Evolutionary conservation across 352 stramenopile species (phyloP).

Genomic region (Globisporangium perplexum): DNA sequence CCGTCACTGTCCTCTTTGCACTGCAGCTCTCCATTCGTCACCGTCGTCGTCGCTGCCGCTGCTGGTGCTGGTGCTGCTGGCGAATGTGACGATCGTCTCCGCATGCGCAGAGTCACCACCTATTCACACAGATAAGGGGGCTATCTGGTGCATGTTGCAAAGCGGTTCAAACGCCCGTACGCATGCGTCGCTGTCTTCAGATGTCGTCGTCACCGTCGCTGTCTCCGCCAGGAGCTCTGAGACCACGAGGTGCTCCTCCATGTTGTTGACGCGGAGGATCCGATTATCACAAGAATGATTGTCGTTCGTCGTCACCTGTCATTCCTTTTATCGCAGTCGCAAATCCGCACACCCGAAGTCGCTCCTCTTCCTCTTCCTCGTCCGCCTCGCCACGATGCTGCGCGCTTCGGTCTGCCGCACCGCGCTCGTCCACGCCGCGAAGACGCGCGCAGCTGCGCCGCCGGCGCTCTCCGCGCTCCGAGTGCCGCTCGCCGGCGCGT

Average conservation of each 20-base stretch:
- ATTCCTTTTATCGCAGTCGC: neutral
- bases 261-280: neutral
- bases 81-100: neutral
- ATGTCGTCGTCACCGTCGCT: too few relatives aligned
- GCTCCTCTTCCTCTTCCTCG: neutral
- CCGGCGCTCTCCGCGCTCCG: slow-evolving; percentile 12
- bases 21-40: neutral
- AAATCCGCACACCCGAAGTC: neutral
- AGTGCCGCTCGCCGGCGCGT: slow-evolving; percentile 2
- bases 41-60: too few relatives aligned
- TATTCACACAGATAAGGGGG: too few relatives aligned
- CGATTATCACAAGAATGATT: neutral
- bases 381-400: slow-evolving; percentile 5
- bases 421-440: slow-evolving; percentile 9
- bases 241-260: neutral
- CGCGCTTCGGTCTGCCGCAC: slow-evolving; percentile 8
- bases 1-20: slow-evolving; percentile 11
- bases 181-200: neutral
- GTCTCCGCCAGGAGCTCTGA: neutral
- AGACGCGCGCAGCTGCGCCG: neutral
- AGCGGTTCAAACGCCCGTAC: neutral
- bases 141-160: too few relatives aligned
- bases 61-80: too few relatives aligned
- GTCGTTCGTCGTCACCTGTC: neutral
- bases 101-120: slow-evolving; percentile 6